phyloP scores from a whole-genome alignment of 371 early-diverging fungal species.

The Mortierella sp. region DNA sequence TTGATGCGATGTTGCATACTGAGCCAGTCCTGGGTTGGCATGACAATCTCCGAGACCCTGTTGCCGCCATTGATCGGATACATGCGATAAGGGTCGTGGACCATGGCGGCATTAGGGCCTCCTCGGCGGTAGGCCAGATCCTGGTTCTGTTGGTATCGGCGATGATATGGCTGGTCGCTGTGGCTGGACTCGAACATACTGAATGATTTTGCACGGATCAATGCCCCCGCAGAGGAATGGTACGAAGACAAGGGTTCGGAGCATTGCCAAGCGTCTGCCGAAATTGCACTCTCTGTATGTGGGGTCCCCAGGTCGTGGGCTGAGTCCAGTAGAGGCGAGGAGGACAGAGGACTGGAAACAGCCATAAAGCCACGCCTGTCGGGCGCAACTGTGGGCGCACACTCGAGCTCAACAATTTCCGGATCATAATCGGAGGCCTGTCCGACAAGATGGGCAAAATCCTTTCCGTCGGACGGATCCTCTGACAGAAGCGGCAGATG shows the following conservation, averaged over 20 bases:
- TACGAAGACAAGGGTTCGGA: conserved; percentile 6
- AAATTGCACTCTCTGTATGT: not conserved
- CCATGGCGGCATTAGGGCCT: not conserved
- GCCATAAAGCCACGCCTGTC: not conserved
- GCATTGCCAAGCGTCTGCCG: not conserved
- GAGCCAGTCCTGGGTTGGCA: conserved; percentile 39
- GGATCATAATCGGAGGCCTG: not conserved
- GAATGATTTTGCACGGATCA: conserved; percentile 25
- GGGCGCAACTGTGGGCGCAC: not conserved
- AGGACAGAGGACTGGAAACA: not conserved
- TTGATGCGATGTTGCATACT: conserved; percentile 42
- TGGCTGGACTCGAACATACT: conserved; percentile 33
- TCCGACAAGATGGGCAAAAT: not conserved
- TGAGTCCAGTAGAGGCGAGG: not conserved
- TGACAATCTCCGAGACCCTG: conserved; percentile 16
- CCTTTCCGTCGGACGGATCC: not conserved
- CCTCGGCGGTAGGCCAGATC: not conserved
- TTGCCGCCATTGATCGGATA: not conserved
- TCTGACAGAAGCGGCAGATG: not conserved
- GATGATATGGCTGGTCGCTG: not conserved
- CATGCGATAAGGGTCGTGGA: not conserved
- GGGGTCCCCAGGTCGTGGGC: not conserved
- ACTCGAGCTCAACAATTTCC: too few species aligned
- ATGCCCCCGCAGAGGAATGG: conserved; percentile 15
- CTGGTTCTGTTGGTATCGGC: not conserved